Evolutionary conservation across 352 stramenopile genomes (phyloP), one percentile per base, ranked within the genome.

Genomic region (Globisporangium spinosum): DNA sequence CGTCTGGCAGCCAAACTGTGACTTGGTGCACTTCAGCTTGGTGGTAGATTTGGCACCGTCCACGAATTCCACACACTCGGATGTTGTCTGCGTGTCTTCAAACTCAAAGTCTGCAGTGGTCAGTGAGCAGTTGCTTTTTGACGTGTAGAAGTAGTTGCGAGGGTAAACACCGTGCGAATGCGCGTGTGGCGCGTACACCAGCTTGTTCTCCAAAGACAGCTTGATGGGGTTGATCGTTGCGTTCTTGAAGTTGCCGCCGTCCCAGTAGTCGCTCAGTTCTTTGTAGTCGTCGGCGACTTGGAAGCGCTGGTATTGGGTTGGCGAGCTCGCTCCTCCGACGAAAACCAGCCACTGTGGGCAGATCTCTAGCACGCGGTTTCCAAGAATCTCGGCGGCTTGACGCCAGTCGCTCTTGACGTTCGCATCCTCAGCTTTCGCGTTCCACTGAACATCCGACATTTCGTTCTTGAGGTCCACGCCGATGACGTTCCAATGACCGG

Each of bases 331-430:
- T 54, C 79, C 79, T 7, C 75, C 81, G 5, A 87, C 75, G 57
- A 90, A 90, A 12, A 87, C 78, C 27, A 90, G 75, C 82, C 82
- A 92, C 22, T 85, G 77, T 29, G 84, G 80, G 59, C 84, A 90
- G 13, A 76, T 49, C 22, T 82, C 74, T 0, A 85, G 40, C 6
- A 89, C 68, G 35, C 71, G 74, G 64, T 87, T 74, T 0, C 73
- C 70, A n/a, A 87, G 38, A n/a, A 72, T 49, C 55, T 76, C 54
- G 0, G 80, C 77, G 8, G 77, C 80, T 40, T 70, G 40, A 15
- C 68, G 70, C 80, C 78, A 87, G 70, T 89, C 80, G 57, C 54
- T 78, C 58, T 76, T 74, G 29, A 54, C 29, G 53, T 73, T 66
- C 8, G 69, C 62, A 34, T 78, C 73, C 2, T 49, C 53, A 13